Conservation (phyloP, 2,329 filamentous ascomycete species). For the Fusarium subtropicale region DNA sequence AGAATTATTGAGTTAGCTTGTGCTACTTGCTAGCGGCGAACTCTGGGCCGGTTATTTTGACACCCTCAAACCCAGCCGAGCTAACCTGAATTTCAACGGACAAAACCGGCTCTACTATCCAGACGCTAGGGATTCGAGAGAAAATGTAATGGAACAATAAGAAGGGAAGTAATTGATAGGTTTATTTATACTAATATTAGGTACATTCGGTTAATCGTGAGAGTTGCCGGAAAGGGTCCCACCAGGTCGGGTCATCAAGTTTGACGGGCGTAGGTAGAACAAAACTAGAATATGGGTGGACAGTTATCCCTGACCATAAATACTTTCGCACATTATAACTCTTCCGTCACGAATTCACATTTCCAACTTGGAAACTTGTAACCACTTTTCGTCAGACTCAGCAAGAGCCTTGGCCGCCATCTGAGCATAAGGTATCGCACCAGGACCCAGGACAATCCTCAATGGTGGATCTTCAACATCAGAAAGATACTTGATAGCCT, state of each 20-base stretch:
- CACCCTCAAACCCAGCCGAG: background rate
- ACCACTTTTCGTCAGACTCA: constrained; percentile 50
- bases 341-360: background rate
- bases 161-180: accelerated
- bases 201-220: background rate
- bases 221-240: accelerated
- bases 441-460: constrained; percentile 49
- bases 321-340: too few relatives aligned
- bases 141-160: background rate
- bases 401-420: constrained; percentile 39
- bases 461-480: constrained; percentile 48
- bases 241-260: background rate
- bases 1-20: background rate
- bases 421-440: constrained; percentile 44
- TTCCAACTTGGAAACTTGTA: constrained; percentile 21
- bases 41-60: background rate
- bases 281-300: too few relatives aligned
- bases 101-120: constrained; percentile 4
- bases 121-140: background rate
- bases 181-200: background rate
- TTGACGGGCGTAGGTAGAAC: too few relatives aligned
- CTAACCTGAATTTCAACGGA: background rate
- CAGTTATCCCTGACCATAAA: too few relatives aligned
- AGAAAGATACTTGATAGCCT: constrained; percentile 46
- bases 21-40: accelerated